A percentile compares a stretch with the other conserved stretches of the same genome.
Conservation (phyloP, 2,329 filamentous ascomycete genomes). For the Westerdykella sp. region DNA sequence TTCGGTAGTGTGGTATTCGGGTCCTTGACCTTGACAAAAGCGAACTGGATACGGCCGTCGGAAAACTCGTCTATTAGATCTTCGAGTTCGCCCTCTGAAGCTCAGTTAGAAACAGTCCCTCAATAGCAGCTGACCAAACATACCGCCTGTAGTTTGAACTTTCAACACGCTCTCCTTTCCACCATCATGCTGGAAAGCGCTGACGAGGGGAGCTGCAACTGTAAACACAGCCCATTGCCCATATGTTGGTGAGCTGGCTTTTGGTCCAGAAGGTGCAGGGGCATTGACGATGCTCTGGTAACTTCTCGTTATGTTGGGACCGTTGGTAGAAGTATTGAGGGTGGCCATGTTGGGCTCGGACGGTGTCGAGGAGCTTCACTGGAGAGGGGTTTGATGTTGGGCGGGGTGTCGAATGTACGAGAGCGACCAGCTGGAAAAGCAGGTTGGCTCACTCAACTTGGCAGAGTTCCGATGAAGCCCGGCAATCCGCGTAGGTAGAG, state of each 20-base stretch:
- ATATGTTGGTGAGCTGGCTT: conserved; percentile 68
- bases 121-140: conserved; percentile 14
- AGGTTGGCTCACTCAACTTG: no score
- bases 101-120: conserved; percentile 17
- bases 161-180: conserved; percentile 93
- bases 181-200: conserved; percentile 79
- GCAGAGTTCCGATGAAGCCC: no score
- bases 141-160: conserved; percentile 85
- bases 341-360: conserved; percentile 63
- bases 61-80: conserved; percentile 94
- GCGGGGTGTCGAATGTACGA: no score
- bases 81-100: conserved; percentile 75
- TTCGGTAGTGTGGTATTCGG: conserved; percentile 87
- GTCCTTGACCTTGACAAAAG: conserved; percentile 93
- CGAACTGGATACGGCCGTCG: conserved; percentile 94
- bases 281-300: conserved; percentile 63
- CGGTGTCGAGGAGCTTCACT: no score
- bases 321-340: conserved; percentile 50
- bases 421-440: no score
- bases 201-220: conserved; percentile 85
- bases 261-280: conserved; percentile 49
- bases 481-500: no score
- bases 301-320: conserved; percentile 48
- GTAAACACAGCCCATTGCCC: conserved; percentile 92
- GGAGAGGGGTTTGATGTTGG: no score